Percentiles rank a stretch among this genome's conserved stretches.
Conservation (phyloP, 148 eudicot species). For the Persicaria maculosa region DNA sequence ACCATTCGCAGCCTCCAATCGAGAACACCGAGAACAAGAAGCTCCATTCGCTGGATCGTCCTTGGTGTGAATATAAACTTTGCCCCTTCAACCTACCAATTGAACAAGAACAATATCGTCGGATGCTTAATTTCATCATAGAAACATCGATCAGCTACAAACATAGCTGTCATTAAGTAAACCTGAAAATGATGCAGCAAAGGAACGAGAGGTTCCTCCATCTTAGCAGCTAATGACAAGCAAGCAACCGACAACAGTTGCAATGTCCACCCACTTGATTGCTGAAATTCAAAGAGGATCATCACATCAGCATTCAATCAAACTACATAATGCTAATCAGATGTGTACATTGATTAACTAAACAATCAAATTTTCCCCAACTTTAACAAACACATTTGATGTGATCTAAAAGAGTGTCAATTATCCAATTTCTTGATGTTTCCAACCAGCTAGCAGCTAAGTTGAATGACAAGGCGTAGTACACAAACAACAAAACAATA, state of each 20-base stretch:
- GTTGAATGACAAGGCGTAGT: neutral
- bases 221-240: slow-evolving; percentile 92
- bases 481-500: neutral
- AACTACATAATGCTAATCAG: no score
- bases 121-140: neutral
- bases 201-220: slow-evolving; percentile 98
- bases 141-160: neutral
- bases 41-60: slow-evolving; percentile 74
- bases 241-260: slow-evolving; percentile 94
- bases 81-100: slow-evolving; percentile 56
- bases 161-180: neutral
- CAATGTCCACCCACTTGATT: slow-evolving; percentile 88
- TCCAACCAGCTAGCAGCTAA: neutral
- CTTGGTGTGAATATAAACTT: slow-evolving; percentile 66
- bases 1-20: slow-evolving; percentile 77
- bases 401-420: neutral
- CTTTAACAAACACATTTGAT: no score
- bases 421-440: neutral
- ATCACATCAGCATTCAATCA: neutral
- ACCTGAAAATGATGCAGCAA: slow-evolving; percentile 80
- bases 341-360: no score
- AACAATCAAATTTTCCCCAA: no score
- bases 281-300: slow-evolving; percentile 26
- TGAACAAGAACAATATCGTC: neutral
- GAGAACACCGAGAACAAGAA: slow-evolving; percentile 58